Percentiles rank a stretch among this genome's conserved stretches.
Evolutionary conservation across 2,329 filamentous ascomycete genomes (phyloP).

Genomic region (Graphiopsis chlorocephala): DNA sequence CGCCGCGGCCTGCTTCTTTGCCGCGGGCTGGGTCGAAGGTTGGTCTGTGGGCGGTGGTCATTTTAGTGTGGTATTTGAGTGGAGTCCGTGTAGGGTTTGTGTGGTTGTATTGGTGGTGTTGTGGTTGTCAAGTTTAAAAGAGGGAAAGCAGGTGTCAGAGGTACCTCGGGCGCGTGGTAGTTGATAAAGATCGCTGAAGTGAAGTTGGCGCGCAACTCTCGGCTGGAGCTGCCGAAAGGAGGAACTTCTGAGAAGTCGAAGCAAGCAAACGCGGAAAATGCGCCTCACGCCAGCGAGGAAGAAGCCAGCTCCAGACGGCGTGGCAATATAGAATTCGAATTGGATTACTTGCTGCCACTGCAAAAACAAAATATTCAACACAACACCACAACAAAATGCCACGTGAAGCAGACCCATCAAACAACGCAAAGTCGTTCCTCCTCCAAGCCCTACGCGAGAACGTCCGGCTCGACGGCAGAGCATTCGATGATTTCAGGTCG

Average conservation of each 20-base stretch:
- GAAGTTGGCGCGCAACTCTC: background rate
- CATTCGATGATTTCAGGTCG: constrained; percentile 74
- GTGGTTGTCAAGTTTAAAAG: background rate
- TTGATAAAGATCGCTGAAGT: background rate
- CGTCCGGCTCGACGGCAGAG: constrained; percentile 78
- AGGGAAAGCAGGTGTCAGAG: background rate
- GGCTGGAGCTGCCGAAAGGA: constrained; percentile 7
- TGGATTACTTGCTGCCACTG: background rate
- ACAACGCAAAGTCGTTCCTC: constrained; percentile 84
- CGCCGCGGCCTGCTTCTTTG: constrained; percentile 90
- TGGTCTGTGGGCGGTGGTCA: constrained; percentile 68
- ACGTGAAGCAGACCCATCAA: constrained; percentile 84
- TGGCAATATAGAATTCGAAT: background rate
- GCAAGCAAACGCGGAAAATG: constrained; percentile 13
- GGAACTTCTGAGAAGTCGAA: background rate
- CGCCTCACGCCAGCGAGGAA: background rate
- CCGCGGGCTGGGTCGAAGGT: constrained; percentile 95
- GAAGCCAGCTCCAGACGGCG: background rate
- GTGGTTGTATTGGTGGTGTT: background rate
- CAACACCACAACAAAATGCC: constrained; percentile 63
- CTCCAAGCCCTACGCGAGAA: constrained; percentile 76
- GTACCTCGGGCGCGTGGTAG: background rate
- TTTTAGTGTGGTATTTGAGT: constrained; percentile 27
- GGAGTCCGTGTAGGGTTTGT: too few species aligned
- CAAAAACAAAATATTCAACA: background rate